Conservation (phyloP, 2,329 filamentous ascomycete genomes). For the Alternaria rosae region DNA sequence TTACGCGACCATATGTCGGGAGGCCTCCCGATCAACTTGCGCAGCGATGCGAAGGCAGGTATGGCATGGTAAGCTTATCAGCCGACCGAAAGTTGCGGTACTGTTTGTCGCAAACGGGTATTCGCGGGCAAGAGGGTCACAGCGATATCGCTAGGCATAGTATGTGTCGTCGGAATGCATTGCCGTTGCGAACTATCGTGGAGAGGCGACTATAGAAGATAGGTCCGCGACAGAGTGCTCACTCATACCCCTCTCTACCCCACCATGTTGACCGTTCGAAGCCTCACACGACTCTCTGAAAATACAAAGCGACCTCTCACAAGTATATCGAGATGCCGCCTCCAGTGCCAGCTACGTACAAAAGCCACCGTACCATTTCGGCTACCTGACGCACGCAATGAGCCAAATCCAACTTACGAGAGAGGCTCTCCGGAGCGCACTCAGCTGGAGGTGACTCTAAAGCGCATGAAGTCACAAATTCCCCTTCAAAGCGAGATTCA, state of each 20-base stretch:
- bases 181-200: neutral
- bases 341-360: constrained; percentile 29
- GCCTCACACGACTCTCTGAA: constrained; percentile 14
- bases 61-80: neutral
- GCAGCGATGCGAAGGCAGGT: neutral
- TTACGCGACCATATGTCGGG: neutral
- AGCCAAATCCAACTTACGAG: constrained; percentile 41
- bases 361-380: constrained; percentile 40
- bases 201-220: constrained; percentile 9
- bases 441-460: constrained; percentile 34
- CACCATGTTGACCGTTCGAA: constrained; percentile 27
- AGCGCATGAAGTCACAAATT: constrained; percentile 35
- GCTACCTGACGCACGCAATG: constrained; percentile 37
- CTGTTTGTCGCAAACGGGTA: constrained; percentile 12
- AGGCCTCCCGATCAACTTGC: neutral
- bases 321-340: constrained; percentile 14
- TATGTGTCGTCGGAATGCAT: neutral
- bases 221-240: neutral
- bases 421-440: constrained; percentile 37
- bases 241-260: neutral
- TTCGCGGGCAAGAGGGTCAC: constrained; percentile 1
- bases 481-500: constrained; percentile 37
- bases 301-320: constrained; percentile 20
- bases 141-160: neutral
- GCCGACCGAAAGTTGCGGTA: neutral